A percentile compares a stretch with the other conserved stretches of the same genome.
phyloP scores from a whole-genome alignment of 108 stramenopile species.

The Skeletonema menzelii region DNA sequence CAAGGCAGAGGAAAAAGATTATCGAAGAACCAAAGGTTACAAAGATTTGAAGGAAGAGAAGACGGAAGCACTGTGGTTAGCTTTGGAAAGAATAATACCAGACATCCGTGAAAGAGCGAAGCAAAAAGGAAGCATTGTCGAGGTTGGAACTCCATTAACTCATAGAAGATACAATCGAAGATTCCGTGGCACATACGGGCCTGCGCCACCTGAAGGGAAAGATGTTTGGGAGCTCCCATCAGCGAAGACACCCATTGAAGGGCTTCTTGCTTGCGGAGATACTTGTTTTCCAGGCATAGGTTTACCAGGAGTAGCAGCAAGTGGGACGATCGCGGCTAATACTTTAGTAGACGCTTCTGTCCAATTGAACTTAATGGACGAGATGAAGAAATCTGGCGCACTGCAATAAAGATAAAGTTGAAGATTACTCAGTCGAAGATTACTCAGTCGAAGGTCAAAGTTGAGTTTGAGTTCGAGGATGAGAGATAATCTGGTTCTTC shows the following conservation, averaged over 20 bases:
- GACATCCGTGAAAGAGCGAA: slow-evolving; percentile 79
- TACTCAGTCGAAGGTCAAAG: too few relatives aligned
- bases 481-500: too few relatives aligned
- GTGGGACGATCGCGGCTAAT: slow-evolving; percentile 85
- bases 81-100: slow-evolving; percentile 86
- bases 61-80: slow-evolving; percentile 84
- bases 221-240: slow-evolving; percentile 62
- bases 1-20: slow-evolving; percentile 55
- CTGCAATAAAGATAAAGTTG: slow-evolving; percentile 45
- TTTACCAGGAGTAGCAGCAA: slow-evolving; percentile 79
- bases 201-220: slow-evolving; percentile 58
- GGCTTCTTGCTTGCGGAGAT: slow-evolving; percentile 75
- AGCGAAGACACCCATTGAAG: slow-evolving; percentile 55
- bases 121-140: slow-evolving; percentile 51
- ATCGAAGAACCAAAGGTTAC: slow-evolving; percentile 57
- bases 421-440: too few relatives aligned
- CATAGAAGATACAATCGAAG: slow-evolving; percentile 85
- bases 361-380: slow-evolving; percentile 59
- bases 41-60: slow-evolving; percentile 72
- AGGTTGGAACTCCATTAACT: slow-evolving; percentile 86
- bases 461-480: too few relatives aligned
- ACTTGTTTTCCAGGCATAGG: slow-evolving; percentile 71
- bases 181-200: slow-evolving; percentile 83
- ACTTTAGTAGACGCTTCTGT: slow-evolving; percentile 50
- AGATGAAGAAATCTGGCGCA: slow-evolving; percentile 53